Evolutionary conservation across 1,284 basidiomycete genomes (phyloP).

Genomic region (Peniophora sp.): DNA sequence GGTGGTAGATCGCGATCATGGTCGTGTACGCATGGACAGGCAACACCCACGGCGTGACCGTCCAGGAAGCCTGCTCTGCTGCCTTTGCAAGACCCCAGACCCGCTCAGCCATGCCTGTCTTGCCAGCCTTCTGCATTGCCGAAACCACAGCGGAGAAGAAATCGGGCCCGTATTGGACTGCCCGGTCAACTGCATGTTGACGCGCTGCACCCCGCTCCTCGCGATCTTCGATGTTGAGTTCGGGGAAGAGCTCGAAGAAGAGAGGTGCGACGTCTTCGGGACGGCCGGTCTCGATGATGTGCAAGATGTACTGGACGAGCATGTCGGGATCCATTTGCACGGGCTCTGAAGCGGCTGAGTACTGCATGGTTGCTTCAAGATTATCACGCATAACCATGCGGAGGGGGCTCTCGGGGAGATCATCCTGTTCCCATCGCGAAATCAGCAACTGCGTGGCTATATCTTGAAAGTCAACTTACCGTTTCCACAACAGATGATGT

Average conservation of each 20-base stretch:
- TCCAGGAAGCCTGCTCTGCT: slow-evolving; percentile 49
- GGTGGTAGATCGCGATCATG: slow-evolving; percentile 59
- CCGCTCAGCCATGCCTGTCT: slow-evolving; percentile 48
- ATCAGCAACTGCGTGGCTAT: no score
- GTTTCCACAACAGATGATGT: no score
- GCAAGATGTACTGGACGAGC: slow-evolving; percentile 42
- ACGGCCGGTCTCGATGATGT: slow-evolving; percentile 44
- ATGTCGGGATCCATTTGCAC: no score
- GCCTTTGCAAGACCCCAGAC: slow-evolving; percentile 54
- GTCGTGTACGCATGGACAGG: slow-evolving; percentile 62
- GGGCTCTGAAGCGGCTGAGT: background rate
- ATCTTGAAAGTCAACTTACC: no score
- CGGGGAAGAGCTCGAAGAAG: slow-evolving; percentile 48
- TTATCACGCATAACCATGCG: background rate
- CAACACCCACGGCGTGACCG: slow-evolving; percentile 43
- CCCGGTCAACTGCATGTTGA: slow-evolving; percentile 26
- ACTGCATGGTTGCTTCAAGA: background rate
- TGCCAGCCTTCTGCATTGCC: slow-evolving; percentile 49
- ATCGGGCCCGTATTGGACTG: slow-evolving; percentile 45
- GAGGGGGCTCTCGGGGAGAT: no score
- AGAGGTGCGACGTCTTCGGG: slow-evolving; percentile 33
- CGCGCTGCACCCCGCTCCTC: background rate
- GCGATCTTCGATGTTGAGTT: slow-evolving; percentile 21
- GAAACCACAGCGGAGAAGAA: slow-evolving; percentile 53
- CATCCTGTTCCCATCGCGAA: no score